Conservation (phyloP, 192 early-diverging fungal genomes). For the Obelidium mucronatum region DNA sequence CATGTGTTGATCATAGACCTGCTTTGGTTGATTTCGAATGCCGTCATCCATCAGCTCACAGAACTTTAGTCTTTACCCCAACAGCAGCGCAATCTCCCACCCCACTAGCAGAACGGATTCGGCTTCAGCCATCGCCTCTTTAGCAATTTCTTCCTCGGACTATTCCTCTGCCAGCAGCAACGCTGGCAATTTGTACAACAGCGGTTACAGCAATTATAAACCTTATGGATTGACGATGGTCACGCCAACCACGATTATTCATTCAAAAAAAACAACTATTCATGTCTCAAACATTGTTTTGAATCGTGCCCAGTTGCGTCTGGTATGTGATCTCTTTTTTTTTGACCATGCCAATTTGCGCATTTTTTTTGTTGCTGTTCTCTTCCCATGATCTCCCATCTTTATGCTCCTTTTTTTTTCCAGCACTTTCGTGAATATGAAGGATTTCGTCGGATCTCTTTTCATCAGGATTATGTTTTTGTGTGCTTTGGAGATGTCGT, state of each 20-base stretch:
- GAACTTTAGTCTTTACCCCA: not conserved
- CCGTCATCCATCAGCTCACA: not conserved
- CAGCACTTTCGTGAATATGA: conserved; percentile 44
- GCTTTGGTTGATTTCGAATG: not conserved
- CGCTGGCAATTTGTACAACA: not conserved
- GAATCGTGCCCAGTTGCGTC: conserved; percentile 43
- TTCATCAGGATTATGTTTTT: conserved; percentile 53
- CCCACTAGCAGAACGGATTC: not conserved
- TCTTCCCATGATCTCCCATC: not conserved
- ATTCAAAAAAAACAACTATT: conserved; percentile 47
- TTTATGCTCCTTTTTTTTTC: not conserved
- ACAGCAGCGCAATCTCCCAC: not conserved
- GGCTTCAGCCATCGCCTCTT: conserved; percentile 22
- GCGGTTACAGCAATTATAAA: conserved; percentile 5
- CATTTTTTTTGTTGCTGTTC: not conserved
- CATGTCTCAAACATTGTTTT: conserved; percentile 53
- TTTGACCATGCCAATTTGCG: too few species aligned
- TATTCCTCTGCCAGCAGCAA: conserved; percentile 1
- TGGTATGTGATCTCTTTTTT: conserved; percentile 2
- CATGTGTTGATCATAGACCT: too few species aligned
- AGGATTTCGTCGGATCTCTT: conserved; percentile 52
- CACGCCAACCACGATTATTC: conserved; percentile 24
- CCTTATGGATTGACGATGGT: not conserved
- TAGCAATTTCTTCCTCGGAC: conserved; percentile 1
- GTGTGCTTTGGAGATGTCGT: conserved; percentile 47